phyloP scores from a whole-genome alignment of 495 filamentous ascomycete genomes.

The Neurospora discreta region DNA sequence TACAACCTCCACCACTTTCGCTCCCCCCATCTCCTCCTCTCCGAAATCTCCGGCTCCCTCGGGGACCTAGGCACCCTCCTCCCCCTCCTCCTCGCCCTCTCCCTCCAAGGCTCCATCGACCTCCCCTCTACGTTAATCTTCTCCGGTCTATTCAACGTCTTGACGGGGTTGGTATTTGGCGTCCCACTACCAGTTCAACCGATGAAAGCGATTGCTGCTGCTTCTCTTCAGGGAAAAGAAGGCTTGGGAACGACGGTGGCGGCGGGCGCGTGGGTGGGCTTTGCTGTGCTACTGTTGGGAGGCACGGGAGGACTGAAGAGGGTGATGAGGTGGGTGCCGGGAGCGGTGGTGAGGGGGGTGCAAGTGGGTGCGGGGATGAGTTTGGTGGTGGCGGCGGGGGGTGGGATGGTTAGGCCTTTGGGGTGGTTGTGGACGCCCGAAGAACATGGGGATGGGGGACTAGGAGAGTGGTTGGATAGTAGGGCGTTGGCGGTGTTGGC shows the following conservation, averaged over 20 bases:
- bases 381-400: background rate
- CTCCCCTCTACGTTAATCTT: conserved; percentile 71
- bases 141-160: conserved; percentile 73
- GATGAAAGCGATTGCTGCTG: conserved; percentile 46
- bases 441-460: background rate
- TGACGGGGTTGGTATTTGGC: conserved; percentile 71
- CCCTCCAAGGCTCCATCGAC: conserved; percentile 61
- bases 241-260: background rate
- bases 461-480: background rate
- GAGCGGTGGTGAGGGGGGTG: background rate
- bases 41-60: conserved; percentile 77
- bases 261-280: background rate
- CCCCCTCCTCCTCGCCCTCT: conserved; percentile 75
- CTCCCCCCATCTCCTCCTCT: background rate
- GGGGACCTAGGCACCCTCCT: conserved; percentile 89
- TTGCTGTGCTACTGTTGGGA: background rate
- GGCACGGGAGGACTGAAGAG: background rate
- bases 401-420: background rate
- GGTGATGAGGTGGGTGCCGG: background rate
- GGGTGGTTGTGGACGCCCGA: background rate
- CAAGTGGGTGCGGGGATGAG: background rate
- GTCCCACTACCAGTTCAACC: conserved; percentile 81
- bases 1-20: background rate
- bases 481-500: background rate
- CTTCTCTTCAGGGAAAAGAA: background rate